Percentiles rank a stretch among this genome's conserved stretches.
Evolutionary conservation across 768 basidiomycete species (phyloP).

Genomic region (Strobilomyces echinocephalus): DNA sequence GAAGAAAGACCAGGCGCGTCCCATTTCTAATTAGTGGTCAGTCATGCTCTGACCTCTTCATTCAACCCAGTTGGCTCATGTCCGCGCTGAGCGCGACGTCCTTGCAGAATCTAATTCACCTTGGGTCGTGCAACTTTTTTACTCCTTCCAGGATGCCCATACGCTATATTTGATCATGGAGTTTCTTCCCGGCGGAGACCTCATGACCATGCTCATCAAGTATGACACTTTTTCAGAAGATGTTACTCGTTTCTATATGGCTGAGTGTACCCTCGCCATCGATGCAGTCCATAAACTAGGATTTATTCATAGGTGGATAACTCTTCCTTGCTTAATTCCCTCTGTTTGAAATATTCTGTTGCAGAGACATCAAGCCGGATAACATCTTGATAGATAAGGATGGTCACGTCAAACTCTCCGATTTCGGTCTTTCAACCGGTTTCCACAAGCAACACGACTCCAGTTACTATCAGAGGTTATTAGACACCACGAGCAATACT

Average conservation of each 20-base stretch:
- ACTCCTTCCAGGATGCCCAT: constrained; percentile 94
- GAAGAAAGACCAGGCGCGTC: constrained; percentile 90
- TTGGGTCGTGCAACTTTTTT: constrained; percentile 96
- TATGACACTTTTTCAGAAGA: constrained; percentile 99
- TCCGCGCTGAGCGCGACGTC: constrained; percentile 95
- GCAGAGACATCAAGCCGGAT: constrained; percentile 97
- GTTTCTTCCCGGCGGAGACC: constrained; percentile 94
- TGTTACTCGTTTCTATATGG: constrained; percentile 96
- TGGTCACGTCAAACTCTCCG: constrained; percentile 96
- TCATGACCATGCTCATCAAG: constrained; percentile 99
- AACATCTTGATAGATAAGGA: constrained; percentile 90
- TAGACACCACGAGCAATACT: constrained; percentile 58
- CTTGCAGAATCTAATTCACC: constrained; percentile 91
- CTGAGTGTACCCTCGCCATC: constrained; percentile 96
- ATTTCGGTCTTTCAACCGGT: constrained; percentile 98
- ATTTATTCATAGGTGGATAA: constrained; percentile 87
- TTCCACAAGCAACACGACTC: constrained; percentile 99
- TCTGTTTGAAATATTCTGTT: neutral
- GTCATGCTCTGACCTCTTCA: constrained; percentile 4
- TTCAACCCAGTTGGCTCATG: constrained; percentile 78
- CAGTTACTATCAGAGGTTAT: constrained; percentile 84
- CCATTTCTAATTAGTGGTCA: neutral
- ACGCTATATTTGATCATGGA: constrained; percentile 99
- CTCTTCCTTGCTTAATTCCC: neutral
- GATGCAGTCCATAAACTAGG: constrained; percentile 96